Percentiles rank a stretch among this genome's conserved stretches.
phyloP scores from a whole-genome alignment of 2,329 filamentous ascomycete species.

The Phialocephala sp. region DNA sequence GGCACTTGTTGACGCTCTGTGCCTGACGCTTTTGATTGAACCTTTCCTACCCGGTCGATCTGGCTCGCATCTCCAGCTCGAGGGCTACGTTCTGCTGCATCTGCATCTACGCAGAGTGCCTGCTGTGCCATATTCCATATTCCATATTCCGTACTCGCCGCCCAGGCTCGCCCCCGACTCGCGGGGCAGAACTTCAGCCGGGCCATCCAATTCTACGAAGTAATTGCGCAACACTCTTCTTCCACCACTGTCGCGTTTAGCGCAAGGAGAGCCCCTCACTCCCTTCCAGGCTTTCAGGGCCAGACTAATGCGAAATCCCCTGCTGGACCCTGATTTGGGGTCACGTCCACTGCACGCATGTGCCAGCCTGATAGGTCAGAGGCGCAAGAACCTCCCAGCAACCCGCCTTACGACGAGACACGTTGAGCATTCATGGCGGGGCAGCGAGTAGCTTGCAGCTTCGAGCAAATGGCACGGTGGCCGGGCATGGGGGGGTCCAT shows the following conservation, averaged over 20 bases:
- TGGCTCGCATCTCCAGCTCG: neutral
- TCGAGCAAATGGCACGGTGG: neutral
- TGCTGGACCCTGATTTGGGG: constrained; percentile 22
- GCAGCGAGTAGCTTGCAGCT: constrained; percentile 19
- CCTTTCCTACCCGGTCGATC: neutral
- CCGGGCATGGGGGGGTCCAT: constrained; percentile 24
- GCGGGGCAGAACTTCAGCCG: neutral
- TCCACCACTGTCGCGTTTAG: constrained; percentile 13
- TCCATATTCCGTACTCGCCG: too few relatives aligned
- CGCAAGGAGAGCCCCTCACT: constrained; percentile 6
- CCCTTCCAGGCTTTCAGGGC: neutral
- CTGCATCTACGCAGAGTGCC: neutral
- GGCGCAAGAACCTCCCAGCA: neutral
- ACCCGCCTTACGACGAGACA: constrained; percentile 15
- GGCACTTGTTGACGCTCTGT: neutral
- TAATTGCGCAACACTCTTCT: neutral
- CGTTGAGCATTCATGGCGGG: constrained; percentile 26
- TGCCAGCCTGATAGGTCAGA: constrained; percentile 32
- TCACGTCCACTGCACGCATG: constrained; percentile 11
- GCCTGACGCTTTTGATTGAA: neutral
- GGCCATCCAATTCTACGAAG: neutral
- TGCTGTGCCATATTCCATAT: neutral
- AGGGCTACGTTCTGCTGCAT: neutral
- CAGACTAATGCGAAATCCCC: constrained; percentile 9
- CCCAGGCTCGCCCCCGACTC: neutral